Evolutionary conservation across 768 basidiomycete species (phyloP), one percentile per base, ranked within the genome.

Genomic region (Lactifluus piperatus): DNA sequence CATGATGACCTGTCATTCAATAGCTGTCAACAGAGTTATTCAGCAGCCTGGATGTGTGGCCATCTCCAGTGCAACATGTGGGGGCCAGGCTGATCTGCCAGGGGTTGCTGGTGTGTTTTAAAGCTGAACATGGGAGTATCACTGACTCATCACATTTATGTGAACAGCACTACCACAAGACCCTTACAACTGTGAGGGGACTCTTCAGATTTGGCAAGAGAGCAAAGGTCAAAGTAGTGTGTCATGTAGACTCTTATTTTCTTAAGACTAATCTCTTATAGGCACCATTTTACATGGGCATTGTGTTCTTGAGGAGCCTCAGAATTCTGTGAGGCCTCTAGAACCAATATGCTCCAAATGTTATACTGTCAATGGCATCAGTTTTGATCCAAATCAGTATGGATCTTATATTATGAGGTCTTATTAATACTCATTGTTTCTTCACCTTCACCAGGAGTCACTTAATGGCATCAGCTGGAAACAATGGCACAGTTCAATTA

Each of bases 361-460:
- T 26, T 64, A 55, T 30, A 63, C 62, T 39, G 64, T 64, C 7
- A 56, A 63, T 44, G 51, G 39, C 32, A 51, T 64, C 9, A 56
- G 50, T n/a, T 64, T 64, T 52, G 64, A 64, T 46, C 64, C 64
- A 16, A 63, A 57, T 48, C 43, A 16, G 64, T 64, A 58, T 18
- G 60, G 11, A 3, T 22, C 4, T 16, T 36, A 3, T 43, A 16
- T 9, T 0, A 14, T 5, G 34, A 14, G 14, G 5, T 51, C 2
- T 5, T 30, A 34, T 29, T 34, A 10, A 22, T n/a, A 9, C 30
- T 37, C n/a, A 32, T 34, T 4, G 1, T 14, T 14, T 22, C 14
- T n/a, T 22, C 16, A n/a, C n/a, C n/a, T n/a, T 16, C 13, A 32
- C 30, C 32, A 64, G 62, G 46, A 37, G 10, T 8, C 26, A 54